Base-by-base conservation (phyloP, 148 eudicot species). In the Chenopodium album region DNA sequence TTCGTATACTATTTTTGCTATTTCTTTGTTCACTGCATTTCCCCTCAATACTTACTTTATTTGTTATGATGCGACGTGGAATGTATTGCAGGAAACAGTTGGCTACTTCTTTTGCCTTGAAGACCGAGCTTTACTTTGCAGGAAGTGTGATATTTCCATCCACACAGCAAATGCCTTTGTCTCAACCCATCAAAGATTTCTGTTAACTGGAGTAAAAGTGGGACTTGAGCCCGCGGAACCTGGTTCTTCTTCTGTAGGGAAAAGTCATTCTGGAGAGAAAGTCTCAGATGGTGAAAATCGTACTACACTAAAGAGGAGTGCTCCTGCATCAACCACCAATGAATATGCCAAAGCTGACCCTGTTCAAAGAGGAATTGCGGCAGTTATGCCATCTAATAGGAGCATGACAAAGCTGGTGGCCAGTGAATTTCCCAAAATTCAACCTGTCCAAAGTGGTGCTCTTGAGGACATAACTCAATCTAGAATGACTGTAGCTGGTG, bases 81-180 rank as follows among this genome's bases (percentile, higher is more conserved):
- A 62, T 9, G 5, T 66, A 41, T 60, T 91, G 85, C 98, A 96
- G 99, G 99, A 96, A 56, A 71, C 89, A 67, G 89, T 88, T 73
- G 99, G 97, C 56, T 96, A 94, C 82, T 92, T 96, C 92, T 96
- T 96, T 81, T 96, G 99, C 84, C 81, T 96, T 71, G 95, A 96
- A 90, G 99, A 94, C 75, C 85, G 99, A 75, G 99, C 99, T 81
- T 84, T 96, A 75, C 90, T 94, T 4, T 96, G 99, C 87, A 85
- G 98, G 77, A 89, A 91, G 71, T 96, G 99, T 82, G 98, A 96
- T 82, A 83, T 96, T 72, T 87, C 99, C 66, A 90, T 96, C 84
- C 99, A 96, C 85, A 85, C 91, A 1, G 92, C 85, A 0, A 96
- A 94, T 82, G n/a, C 88, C 37, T 83, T 74, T 56, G 98, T 96